Evolutionary conservation across 2,329 filamentous ascomycete species (phyloP).

Genomic region (Neonectria sp.): DNA sequence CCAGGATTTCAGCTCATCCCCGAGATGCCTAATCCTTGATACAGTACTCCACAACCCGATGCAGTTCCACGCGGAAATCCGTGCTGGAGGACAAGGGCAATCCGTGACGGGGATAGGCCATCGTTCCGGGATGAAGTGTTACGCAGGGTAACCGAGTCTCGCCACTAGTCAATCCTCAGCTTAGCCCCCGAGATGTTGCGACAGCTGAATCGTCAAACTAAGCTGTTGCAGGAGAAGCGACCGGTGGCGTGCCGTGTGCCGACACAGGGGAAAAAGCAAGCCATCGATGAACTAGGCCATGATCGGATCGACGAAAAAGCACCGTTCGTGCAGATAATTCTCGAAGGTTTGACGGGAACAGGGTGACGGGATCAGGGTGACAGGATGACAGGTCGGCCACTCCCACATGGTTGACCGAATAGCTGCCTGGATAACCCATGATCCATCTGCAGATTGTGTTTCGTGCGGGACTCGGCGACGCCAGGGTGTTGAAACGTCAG

Average conservation of each 20-base stretch:
- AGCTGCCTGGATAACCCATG: not conserved
- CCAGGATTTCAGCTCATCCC: conserved; percentile 14
- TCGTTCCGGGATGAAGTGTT: conserved; percentile 11
- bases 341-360: not conserved
- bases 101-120: conserved; percentile 10
- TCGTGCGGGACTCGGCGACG: conserved; percentile 1
- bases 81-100: not conserved
- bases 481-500: conserved; percentile 17
- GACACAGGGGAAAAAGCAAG: not conserved
- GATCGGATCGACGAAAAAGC: conserved; percentile 4
- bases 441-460: conserved; percentile 3
- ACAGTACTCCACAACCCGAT: conserved; percentile 5
- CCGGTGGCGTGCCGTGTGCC: too few species aligned
- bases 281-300: not conserved
- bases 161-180: conserved; percentile 18
- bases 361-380: not conserved
- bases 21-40: not conserved
- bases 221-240: not conserved
- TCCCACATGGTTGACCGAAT: not conserved
- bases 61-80: conserved; percentile 4
- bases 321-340: not conserved
- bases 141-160: conserved; percentile 1
- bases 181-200: conserved; percentile 1
- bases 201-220: not conserved
- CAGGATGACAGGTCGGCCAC: not conserved